phyloP scores from a whole-genome alignment of 352 stramenopile genomes.

The Phytopythium oedochilum region DNA sequence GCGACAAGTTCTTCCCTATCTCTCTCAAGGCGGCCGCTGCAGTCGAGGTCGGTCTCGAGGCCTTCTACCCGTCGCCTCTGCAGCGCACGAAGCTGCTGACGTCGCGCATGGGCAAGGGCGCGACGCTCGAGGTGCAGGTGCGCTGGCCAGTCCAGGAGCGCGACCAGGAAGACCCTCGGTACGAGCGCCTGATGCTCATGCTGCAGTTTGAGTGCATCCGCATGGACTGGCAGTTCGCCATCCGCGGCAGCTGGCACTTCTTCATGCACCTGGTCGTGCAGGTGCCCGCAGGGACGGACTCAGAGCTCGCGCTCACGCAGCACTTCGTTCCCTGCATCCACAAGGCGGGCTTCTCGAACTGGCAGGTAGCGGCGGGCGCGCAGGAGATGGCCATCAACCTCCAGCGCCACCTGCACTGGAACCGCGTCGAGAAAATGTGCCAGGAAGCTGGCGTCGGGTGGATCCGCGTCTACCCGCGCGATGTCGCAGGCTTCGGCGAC shows the following conservation, averaged over 20 bases:
- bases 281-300: conserved; percentile 41
- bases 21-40: conserved; percentile 81
- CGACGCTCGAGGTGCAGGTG: conserved; percentile 82
- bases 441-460: conserved; percentile 80
- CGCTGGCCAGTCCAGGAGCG: conserved; percentile 84
- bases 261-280: conserved; percentile 85
- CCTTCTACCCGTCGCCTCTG: conserved; percentile 81
- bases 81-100: conserved; percentile 78
- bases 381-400: conserved; percentile 88
- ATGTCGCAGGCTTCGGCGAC: conserved; percentile 72
- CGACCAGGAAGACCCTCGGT: conserved; percentile 84
- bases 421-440: conserved; percentile 85
- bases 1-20: conserved; percentile 70
- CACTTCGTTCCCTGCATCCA: conserved; percentile 82
- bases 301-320: conserved; percentile 49
- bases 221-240: conserved; percentile 55
- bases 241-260: conserved; percentile 77
- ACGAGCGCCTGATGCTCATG: conserved; percentile 84
- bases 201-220: conserved; percentile 84
- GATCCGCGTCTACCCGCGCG: conserved; percentile 83
- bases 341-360: conserved; percentile 74
- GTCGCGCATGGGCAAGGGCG: conserved; percentile 77
- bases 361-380: conserved; percentile 78
- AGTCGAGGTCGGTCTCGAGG: conserved; percentile 83
- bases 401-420: conserved; percentile 85